phyloP scores from a whole-genome alignment of 768 basidiomycete species.

The Rhodocollybia butyracea region DNA sequence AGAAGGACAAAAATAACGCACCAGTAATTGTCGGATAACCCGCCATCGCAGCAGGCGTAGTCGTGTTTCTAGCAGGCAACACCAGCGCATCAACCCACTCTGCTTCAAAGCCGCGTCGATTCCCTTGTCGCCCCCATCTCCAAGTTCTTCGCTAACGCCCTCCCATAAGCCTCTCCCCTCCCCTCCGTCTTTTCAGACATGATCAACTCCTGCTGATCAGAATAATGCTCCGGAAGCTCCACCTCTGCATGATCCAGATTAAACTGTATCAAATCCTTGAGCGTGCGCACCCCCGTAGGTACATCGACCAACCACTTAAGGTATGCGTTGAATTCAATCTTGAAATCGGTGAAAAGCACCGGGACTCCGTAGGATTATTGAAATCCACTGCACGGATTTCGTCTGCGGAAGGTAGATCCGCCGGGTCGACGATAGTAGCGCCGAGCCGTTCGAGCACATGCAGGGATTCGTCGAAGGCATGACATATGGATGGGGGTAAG shows the following conservation, averaged over 20 bases:
- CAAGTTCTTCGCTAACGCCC: slow-evolving; percentile 1
- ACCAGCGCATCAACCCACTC: slow-evolving; percentile 50
- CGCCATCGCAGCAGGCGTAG: slow-evolving; percentile 49
- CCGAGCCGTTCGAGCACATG: slow-evolving; percentile 34
- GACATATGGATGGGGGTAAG: slow-evolving; percentile 17
- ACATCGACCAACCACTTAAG: slow-evolving; percentile 33
- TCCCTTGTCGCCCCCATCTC: slow-evolving; percentile 30
- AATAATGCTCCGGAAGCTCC: slow-evolving; percentile 22
- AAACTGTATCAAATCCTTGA: slow-evolving; percentile 41
- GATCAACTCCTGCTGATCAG: background rate
- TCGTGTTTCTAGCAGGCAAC: slow-evolving; percentile 40
- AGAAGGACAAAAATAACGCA: too few species aligned
- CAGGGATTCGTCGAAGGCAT: slow-evolving; percentile 37
- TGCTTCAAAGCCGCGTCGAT: slow-evolving; percentile 50
- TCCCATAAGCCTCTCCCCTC: background rate
- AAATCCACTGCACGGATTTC: too few species aligned
- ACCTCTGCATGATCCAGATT: slow-evolving; percentile 39
- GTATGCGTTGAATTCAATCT: slow-evolving; percentile 38
- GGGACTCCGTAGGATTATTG: slow-evolving; percentile 26
- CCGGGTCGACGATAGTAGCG: slow-evolving; percentile 44
- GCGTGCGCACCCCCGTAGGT: slow-evolving; percentile 35
- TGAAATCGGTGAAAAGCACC: slow-evolving; percentile 37
- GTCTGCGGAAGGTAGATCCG: slow-evolving; percentile 37
- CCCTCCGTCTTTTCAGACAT: background rate
- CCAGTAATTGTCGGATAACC: slow-evolving; percentile 69